These are phyloP conservation scores for Nicotiana paniculata DNA, from an alignment of 257 asterid genomes.

Conservation along the genomic window DNA sequence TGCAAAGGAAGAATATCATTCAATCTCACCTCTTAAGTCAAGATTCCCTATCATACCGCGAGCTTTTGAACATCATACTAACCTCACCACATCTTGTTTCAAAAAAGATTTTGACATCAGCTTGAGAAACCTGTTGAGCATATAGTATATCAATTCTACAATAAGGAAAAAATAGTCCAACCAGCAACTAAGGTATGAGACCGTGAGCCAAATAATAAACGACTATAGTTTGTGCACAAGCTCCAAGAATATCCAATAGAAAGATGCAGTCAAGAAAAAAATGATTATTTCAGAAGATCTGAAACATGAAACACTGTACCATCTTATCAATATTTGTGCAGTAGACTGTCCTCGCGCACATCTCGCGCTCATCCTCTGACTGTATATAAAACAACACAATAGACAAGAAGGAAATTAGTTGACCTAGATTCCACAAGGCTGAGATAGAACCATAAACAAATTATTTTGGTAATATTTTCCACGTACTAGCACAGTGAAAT, in stretches of 20 bases:
- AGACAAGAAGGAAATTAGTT: not conserved
- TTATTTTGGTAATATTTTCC: not conserved
- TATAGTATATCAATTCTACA: not conserved
- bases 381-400: constrained; percentile 16
- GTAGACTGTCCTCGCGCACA: constrained; percentile 97
- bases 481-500: not conserved
- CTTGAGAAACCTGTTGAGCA: constrained; percentile 57
- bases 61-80: constrained; percentile 8
- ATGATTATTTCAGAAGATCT: not conserved
- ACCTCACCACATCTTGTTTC: constrained; percentile 93
- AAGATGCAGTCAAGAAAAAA: not conserved
- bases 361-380: constrained; percentile 95
- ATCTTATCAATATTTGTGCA: constrained; percentile 93
- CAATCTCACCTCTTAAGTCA: not conserved
- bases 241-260: not conserved
- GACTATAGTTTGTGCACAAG: not conserved
- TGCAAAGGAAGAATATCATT: constrained; percentile 17
- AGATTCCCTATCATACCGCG: not conserved
- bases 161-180: not conserved
- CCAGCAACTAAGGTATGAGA: not conserved
- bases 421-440: not conserved
- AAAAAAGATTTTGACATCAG: constrained; percentile 75
- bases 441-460: not conserved
- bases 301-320: constrained; percentile 27
- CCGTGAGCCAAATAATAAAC: not conserved